These are phyloP conservation scores for Tylopilus sp. DNA, from an alignment of 768 basidiomycete genomes.

Conservation along the genomic window DNA sequence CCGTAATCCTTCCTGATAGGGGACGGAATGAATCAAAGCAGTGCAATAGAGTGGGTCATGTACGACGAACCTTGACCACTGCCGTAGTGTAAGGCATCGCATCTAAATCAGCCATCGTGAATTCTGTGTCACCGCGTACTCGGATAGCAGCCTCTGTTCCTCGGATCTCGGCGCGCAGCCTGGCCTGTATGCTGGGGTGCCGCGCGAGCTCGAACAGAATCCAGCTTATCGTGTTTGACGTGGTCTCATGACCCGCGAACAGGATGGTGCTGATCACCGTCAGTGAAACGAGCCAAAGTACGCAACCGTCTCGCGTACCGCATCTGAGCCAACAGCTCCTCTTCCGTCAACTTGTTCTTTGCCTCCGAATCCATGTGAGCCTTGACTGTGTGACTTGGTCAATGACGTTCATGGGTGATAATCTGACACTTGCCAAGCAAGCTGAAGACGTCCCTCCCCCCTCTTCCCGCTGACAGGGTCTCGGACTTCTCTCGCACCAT, in stretches of 20 bases:
- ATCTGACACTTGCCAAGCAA: slow-evolving; percentile 35
- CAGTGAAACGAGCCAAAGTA: not conserved
- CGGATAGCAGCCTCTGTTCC: slow-evolving; percentile 4
- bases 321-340: slow-evolving; percentile 8
- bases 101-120: slow-evolving; percentile 43
- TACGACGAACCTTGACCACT: slow-evolving; percentile 29
- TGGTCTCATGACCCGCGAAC: slow-evolving; percentile 54
- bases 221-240: slow-evolving; percentile 57
- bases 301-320: not conserved
- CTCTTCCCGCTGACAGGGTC: slow-evolving; percentile 12
- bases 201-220: slow-evolving; percentile 59
- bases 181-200: slow-evolving; percentile 53
- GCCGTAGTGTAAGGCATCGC: slow-evolving; percentile 44
- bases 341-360: slow-evolving; percentile 23
- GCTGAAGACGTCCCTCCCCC: slow-evolving; percentile 21
- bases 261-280: not conserved
- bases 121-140: slow-evolving; percentile 10
- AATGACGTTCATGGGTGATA: not conserved
- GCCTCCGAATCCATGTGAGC: slow-evolving; percentile 28
- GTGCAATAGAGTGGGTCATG: slow-evolving; percentile 12
- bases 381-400: slow-evolving; percentile 18
- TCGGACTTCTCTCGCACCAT: slow-evolving; percentile 19
- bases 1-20: slow-evolving; percentile 43
- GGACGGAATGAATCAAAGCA: slow-evolving; percentile 16
- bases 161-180: slow-evolving; percentile 43